Percentiles rank a stretch among this genome's conserved stretches.
phyloP scores from a whole-genome alignment of 495 filamentous ascomycete genomes.

The Penicillium cataractarum region DNA sequence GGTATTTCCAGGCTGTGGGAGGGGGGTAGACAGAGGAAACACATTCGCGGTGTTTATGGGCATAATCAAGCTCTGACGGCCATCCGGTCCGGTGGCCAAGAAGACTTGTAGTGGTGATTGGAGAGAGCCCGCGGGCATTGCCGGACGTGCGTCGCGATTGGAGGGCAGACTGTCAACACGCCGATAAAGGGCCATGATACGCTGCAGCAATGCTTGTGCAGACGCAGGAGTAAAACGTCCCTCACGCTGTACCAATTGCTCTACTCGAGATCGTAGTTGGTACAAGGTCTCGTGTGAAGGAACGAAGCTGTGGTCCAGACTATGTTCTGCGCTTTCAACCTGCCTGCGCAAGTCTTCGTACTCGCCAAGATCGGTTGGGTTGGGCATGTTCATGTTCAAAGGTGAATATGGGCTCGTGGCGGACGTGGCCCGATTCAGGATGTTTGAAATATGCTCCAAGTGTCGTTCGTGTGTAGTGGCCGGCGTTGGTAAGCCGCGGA shows the following conservation, averaged over 20 bases:
- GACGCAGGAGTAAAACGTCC: too few species aligned
- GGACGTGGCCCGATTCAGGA: background rate
- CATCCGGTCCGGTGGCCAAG: slow-evolving; percentile 9
- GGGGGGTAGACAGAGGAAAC: background rate
- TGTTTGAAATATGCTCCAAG: background rate
- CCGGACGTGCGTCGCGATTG: background rate
- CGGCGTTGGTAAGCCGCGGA: background rate
- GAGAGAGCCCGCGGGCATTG: background rate
- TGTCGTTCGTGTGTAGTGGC: background rate
- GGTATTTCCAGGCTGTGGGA: background rate
- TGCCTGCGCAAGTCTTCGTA: background rate
- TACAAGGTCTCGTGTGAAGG: background rate
- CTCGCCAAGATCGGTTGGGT: background rate
- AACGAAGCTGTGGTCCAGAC: background rate
- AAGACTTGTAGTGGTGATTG: background rate
- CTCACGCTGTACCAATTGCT: background rate
- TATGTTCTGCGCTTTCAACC: background rate
- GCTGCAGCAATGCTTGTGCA: slow-evolving; percentile 1
- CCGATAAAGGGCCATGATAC: slow-evolving; percentile 10
- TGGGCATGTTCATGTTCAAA: background rate
- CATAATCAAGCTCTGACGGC: slow-evolving; percentile 13
- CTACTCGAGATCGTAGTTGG: background rate
- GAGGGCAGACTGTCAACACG: slow-evolving; percentile 7
- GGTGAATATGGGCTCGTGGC: background rate
- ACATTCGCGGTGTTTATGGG: background rate